A percentile compares a stretch with the other conserved stretches of the same genome.
phyloP scores from a whole-genome alignment of 371 early-diverging fungal genomes.

The Rhizopus sp. region DNA sequence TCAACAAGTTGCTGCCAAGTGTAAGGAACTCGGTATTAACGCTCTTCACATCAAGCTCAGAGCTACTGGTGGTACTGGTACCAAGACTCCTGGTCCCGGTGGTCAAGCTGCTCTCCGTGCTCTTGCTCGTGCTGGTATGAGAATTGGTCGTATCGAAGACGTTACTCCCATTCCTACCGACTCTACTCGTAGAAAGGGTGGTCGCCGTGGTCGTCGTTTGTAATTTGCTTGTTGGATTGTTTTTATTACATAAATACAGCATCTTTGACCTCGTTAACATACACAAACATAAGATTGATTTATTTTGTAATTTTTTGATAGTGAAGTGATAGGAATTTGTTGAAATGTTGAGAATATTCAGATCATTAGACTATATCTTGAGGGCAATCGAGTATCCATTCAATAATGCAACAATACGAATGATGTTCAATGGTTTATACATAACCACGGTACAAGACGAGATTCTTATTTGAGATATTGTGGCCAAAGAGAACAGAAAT shows the following conservation, averaged over 20 bases:
- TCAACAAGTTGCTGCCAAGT: conserved; percentile 99
- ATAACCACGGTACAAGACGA: too few species aligned
- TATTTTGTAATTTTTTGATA: too few species aligned
- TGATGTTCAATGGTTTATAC: too few species aligned
- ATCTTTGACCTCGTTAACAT: neutral
- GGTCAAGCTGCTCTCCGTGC: conserved; percentile 99
- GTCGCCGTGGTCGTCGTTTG: conserved; percentile 99
- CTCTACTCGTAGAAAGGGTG: conserved; percentile 99
- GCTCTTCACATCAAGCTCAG: conserved; percentile 99
- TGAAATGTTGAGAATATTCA: too few species aligned
- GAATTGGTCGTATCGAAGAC: conserved; percentile 99
- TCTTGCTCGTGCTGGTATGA: conserved; percentile 99
- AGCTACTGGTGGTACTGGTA: conserved; percentile 99
- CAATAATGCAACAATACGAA: too few species aligned
- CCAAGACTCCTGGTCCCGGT: conserved; percentile 99
- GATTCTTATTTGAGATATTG: too few species aligned
- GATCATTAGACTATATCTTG: too few species aligned
- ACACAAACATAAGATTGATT: neutral
- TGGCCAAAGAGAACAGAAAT: too few species aligned
- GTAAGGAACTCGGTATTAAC: conserved; percentile 99
- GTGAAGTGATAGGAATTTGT: too few species aligned
- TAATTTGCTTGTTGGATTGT: conserved; percentile 55
- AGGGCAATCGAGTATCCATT: too few species aligned
- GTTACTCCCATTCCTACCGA: conserved; percentile 99
- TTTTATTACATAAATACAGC: conserved; percentile 2